Conservation (phyloP, 768 basidiomycete genomes). For the Epithele typhae region DNA sequence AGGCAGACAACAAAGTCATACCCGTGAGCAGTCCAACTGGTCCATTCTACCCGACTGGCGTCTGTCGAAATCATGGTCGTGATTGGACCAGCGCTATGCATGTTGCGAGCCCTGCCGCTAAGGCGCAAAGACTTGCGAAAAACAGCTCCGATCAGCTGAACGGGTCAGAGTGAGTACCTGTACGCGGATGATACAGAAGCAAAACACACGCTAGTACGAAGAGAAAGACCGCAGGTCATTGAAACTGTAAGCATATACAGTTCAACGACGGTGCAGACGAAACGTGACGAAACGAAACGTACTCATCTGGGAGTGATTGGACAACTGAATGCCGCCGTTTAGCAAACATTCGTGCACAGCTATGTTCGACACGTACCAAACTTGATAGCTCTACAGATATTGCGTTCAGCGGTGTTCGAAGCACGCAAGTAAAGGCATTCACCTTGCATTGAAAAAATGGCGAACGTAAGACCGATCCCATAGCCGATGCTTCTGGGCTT, state of each 20-base stretch:
- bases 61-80: constrained; percentile 71
- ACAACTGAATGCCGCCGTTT: no score
- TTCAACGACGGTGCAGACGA: no score
- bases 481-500: constrained; percentile 50
- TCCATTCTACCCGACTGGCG: constrained; percentile 48
- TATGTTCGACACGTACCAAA: constrained; percentile 23
- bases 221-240: constrained; percentile 43
- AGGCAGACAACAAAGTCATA: constrained; percentile 7
- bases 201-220: constrained; percentile 44
- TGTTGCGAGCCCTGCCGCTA: constrained; percentile 52
- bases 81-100: constrained; percentile 61
- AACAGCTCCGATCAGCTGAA: constrained; percentile 39
- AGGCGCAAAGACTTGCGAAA: constrained; percentile 67
- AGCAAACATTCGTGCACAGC: no score
- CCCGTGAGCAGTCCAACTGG: constrained; percentile 35
- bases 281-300: no score
- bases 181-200: no score
- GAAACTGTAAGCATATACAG: no score
- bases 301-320: no score
- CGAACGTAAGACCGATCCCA: constrained; percentile 57
- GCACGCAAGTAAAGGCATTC: background rate
- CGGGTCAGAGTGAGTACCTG: no score
- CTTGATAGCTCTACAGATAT: constrained; percentile 30
- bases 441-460: constrained; percentile 61
- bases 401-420: background rate